Base-by-base conservation (phyloP, 140 eudicot genomes). In the Flaveria floridana region DNA sequence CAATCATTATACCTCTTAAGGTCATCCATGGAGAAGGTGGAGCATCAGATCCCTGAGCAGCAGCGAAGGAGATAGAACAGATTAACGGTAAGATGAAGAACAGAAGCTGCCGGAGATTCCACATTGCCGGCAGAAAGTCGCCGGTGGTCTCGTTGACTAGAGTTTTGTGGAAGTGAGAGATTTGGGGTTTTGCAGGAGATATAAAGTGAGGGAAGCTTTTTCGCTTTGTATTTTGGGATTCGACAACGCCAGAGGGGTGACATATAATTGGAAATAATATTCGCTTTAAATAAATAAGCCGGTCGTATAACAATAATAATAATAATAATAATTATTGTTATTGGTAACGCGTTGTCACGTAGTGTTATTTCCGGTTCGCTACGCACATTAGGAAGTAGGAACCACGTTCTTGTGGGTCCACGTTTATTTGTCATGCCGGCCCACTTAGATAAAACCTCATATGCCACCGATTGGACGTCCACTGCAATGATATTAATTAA, bases 1-100 rank as follows among this genome's bases (percentile, higher is more conserved):
- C 41, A 34, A 34, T 34, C 41, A 34, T 34, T 20, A 48, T 75
- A 88, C 91, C 91, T 13, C 10, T 44, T 46, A 84, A 73, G 42
- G 95, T 89, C 26, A 26, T 80, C 95, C 91, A 89, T 80, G n/a
- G 56, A 7, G 79, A 59, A 51, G 74, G 55, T 42, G 67, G 23
- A 41, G 21, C 37, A 11, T 41, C 55, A 63, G 91, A 86, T 82
- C 91, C 63, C 62, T 82, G 88, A 70, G 85, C 85, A 69, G 84
- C 57, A 42, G 67, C 87, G 58, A 82, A 76, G 2, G 85, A 78
- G 42, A 74, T 64, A 11, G 69, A 72, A 50, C 77, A 78, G 39
- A 68, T 65, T 48, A 86, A 65, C 12, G 85, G 78, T n/a, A 83
- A 37, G 70, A 79, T 44, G 76, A 53, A 20, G 46, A 30, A 30